Conservation (phyloP, 164 flowering plant species). For the Umbilicus rupestris region DNA sequence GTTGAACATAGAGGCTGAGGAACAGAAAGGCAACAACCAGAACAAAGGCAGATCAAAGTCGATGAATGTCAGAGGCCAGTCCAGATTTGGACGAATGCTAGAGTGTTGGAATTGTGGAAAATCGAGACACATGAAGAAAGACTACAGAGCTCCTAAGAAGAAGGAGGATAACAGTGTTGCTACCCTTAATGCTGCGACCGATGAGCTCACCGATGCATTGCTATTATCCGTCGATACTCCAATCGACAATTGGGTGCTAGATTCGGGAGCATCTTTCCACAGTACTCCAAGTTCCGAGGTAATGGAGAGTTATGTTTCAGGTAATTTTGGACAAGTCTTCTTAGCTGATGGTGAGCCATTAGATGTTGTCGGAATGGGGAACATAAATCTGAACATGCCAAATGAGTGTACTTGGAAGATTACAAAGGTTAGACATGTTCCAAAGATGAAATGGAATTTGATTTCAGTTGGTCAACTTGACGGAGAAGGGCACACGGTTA, state of each 20-base stretch:
- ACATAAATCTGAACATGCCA: neutral
- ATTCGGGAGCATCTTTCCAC: neutral
- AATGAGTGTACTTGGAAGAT: neutral
- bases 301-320: neutral
- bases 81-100: neutral
- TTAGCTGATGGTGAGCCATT: neutral
- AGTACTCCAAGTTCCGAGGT: neutral
- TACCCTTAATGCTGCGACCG: neutral
- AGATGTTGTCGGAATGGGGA: neutral
- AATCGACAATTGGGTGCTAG: neutral
- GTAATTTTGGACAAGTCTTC: neutral
- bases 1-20: neutral
- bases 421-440: neutral
- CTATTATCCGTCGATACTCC: neutral
- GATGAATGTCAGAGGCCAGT: neutral
- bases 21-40: neutral
- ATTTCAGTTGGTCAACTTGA: neutral
- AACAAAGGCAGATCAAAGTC: neutral
- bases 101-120: neutral
- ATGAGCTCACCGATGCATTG: neutral
- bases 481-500: no score
- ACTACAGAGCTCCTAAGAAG: neutral
- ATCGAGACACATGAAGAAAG: neutral
- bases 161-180: neutral
- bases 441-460: neutral